Evolutionary conservation across 371 early-diverging fungal genomes (phyloP).

Genomic region (Fennellomyces sp.): DNA sequence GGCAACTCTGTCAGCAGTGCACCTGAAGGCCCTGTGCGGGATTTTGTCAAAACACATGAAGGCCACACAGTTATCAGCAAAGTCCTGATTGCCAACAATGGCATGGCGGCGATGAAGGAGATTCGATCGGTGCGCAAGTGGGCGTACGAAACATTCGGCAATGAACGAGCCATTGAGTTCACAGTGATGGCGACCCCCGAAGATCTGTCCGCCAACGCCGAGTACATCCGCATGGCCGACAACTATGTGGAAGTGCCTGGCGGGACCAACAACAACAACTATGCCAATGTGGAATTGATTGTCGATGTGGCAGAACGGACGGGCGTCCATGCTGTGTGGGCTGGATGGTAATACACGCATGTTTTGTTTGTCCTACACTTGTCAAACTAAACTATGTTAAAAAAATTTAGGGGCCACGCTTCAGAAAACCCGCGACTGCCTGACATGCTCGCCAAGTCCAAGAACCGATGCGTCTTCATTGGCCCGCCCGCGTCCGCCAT

Average conservation of each 20-base stretch:
- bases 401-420: slow-evolving; percentile 93
- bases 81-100: slow-evolving; percentile 98
- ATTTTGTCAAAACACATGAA: slow-evolving; percentile 78
- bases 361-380: not conserved
- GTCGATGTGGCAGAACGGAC: slow-evolving; percentile 97
- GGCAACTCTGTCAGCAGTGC: slow-evolving; percentile 63
- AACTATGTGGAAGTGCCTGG: slow-evolving; percentile 97
- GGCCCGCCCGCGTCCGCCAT: slow-evolving; percentile 99
- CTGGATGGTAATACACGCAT: slow-evolving; percentile 64
- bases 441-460: slow-evolving; percentile 82
- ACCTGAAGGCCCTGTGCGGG: slow-evolving; percentile 62
- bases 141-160: slow-evolving; percentile 98
- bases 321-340: slow-evolving; percentile 84
- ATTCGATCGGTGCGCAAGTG: slow-evolving; percentile 97
- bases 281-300: slow-evolving; percentile 97
- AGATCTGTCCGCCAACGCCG: slow-evolving; percentile 95
- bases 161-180: slow-evolving; percentile 94
- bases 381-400: not conserved
- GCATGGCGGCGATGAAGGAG: slow-evolving; percentile 99
- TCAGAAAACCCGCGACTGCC: slow-evolving; percentile 98
- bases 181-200: slow-evolving; percentile 99
- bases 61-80: slow-evolving; percentile 90
- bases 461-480: slow-evolving; percentile 90
- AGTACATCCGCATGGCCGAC: slow-evolving; percentile 98
- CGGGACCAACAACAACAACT: slow-evolving; percentile 97